Conservation (phyloP, 108 stramenopile genomes). For the Thalassiosira profunda region DNA sequence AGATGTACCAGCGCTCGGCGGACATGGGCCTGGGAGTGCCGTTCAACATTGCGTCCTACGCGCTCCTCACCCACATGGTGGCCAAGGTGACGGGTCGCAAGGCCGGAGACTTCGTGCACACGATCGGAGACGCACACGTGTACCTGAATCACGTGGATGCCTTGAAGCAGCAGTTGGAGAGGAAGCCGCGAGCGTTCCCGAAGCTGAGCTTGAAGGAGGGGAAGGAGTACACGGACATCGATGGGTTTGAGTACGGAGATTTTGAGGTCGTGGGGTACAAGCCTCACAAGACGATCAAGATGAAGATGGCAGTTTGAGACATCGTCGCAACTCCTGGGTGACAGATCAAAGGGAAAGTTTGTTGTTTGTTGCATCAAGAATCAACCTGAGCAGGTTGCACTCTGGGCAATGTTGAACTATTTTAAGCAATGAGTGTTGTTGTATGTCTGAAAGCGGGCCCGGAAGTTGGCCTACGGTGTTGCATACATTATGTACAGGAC, state of each 20-base stretch:
- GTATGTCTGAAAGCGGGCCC: conserved; percentile 1
- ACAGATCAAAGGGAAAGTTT: too few species aligned
- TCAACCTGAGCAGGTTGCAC: not conserved
- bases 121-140: conserved; percentile 99
- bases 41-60: conserved; percentile 99
- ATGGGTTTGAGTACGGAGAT: conserved; percentile 91
- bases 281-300: conserved; percentile 94
- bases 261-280: conserved; percentile 96
- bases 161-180: conserved; percentile 92
- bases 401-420: not conserved
- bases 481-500: too few species aligned
- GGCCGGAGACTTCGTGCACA: conserved; percentile 99
- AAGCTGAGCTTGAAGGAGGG: conserved; percentile 91
- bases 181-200: conserved; percentile 95
- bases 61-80: conserved; percentile 94
- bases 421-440: not conserved
- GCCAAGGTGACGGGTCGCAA: conserved; percentile 94
- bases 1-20: conserved; percentile 99
- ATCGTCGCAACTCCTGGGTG: too few species aligned
- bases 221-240: conserved; percentile 78
- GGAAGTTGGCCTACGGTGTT: too few species aligned
- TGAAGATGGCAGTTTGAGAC: conserved; percentile 99
- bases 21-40: conserved; percentile 99
- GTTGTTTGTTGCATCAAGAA: not conserved
- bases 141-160: conserved; percentile 99